phyloP scores from a whole-genome alignment of 257 asterid genomes.

The Capsicum rhomboideum region DNA sequence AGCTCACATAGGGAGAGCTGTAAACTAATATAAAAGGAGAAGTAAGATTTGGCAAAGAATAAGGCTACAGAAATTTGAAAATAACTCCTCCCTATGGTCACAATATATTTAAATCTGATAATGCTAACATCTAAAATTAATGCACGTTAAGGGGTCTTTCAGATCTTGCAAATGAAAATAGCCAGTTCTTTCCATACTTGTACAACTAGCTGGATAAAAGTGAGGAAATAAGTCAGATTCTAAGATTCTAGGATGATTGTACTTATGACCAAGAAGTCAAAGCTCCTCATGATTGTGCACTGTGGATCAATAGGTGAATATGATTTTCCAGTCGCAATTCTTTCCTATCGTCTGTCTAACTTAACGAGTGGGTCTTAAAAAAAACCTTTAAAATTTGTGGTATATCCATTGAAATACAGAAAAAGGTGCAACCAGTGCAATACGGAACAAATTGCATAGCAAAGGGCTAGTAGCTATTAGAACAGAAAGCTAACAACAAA shows the following conservation, averaged over 20 bases:
- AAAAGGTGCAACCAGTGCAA: not conserved
- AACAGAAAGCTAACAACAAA: not conserved
- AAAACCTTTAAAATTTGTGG: not conserved
- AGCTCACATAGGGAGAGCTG: not conserved
- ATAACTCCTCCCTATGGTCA: not conserved
- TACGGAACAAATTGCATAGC: not conserved
- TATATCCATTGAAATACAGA: not conserved
- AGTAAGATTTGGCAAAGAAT: not conserved
- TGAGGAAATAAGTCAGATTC: not conserved
- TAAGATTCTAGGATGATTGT: not conserved
- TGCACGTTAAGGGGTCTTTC: not conserved
- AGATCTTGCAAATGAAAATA: not conserved
- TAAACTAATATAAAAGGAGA: not conserved
- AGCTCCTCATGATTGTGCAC: not conserved
- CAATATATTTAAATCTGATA: not conserved
- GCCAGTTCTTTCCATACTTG: not conserved
- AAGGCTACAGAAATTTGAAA: not conserved
- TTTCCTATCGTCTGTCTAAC: not conserved
- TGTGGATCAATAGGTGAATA: not conserved
- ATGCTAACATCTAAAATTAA: not conserved
- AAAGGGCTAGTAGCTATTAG: not conserved
- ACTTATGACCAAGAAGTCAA: not conserved
- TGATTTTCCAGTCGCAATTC: not conserved
- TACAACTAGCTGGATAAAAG: not conserved
- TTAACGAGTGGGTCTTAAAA: not conserved